Base-by-base conservation (phyloP, 1,284 basidiomycete species). In the Laetiporus sulphureus region DNA sequence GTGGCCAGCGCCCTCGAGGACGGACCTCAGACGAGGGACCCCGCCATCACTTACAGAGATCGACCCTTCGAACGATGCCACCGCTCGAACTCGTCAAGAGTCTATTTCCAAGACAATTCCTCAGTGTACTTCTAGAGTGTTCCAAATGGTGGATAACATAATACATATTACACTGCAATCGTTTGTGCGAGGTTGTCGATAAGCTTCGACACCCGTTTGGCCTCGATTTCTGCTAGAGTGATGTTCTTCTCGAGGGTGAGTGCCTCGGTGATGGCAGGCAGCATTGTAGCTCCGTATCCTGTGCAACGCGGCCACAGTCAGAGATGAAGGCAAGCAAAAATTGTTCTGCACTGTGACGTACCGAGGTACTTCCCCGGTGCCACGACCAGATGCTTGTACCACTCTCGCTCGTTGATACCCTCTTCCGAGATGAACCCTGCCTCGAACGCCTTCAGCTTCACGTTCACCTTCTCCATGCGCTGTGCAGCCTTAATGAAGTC, bases 291-390 rank as follows among this genome's bases (percentile, higher is more conserved):
- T 23, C 90, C 91, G 56, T 95, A 94, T 3, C 85, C 85, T 83
- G 52, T 37, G 36, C 16, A 18, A 35, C 16, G 13, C n/a, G n/a
- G n/a, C n/a, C n/a, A n/a, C n/a, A n/a, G n/a, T n/a, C n/a, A n/a
- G n/a, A n/a, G n/a, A n/a, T n/a, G n/a, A n/a, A n/a, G n/a, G n/a
- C n/a, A n/a, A n/a, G n/a, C n/a, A n/a, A n/a, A n/a, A n/a, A n/a
- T n/a, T n/a, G 20, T 38, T n/a, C n/a, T n/a, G n/a, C n/a, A 36
- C 30, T 7, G 43, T 11, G 11, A 65, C 73, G 50, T 51, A 84
- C 91, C 88, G 22, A 91, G 74, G 80, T 86, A 93, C 55, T 86
- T 83, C 20, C 92, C 93, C 5, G 94, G 93, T 4, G 91, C 89
- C 27, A 93, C 89, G 31, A 77, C 90, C 38, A 95, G 71, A 63